These are phyloP conservation scores for Penicillium salamii DNA, from an alignment of 495 filamentous ascomycete species.

Conservation along the genomic window DNA sequence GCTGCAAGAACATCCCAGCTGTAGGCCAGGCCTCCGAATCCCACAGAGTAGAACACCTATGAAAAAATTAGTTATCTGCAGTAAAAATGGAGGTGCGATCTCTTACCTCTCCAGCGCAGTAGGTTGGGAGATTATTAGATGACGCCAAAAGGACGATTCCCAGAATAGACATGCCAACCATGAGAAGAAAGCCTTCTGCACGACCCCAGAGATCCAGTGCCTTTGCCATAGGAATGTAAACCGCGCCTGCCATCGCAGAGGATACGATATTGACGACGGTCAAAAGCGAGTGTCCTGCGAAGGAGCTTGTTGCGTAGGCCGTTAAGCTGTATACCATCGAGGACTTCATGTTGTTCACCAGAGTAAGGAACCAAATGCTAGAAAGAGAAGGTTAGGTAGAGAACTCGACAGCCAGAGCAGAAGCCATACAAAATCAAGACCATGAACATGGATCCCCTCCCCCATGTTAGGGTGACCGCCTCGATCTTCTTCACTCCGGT, in stretches of 20 bases:
- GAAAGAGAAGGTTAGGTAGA: not conserved
- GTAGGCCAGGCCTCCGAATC: conserved; percentile 51
- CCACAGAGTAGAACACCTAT: conserved; percentile 43
- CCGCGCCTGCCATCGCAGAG: conserved; percentile 31
- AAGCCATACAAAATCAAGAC: conserved; percentile 11
- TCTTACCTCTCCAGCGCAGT: conserved; percentile 41
- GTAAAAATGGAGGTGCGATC: not conserved
- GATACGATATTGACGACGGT: conserved; percentile 54
- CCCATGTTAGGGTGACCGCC: conserved; percentile 19
- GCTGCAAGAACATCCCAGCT: conserved; percentile 52
- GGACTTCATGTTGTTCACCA: conserved; percentile 38
- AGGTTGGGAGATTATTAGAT: conserved; percentile 43
- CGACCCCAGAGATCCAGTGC: conserved; percentile 63
- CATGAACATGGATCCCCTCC: conserved; percentile 4
- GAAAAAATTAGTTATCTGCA: not conserved
- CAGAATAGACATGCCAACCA: conserved; percentile 31
- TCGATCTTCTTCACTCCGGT: conserved; percentile 20
- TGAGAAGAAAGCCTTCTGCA: conserved; percentile 47
- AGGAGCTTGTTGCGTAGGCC: conserved; percentile 41
- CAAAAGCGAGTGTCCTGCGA: conserved; percentile 54
- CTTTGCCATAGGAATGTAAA: conserved; percentile 58
- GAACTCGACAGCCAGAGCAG: not conserved
- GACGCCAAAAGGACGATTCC: conserved; percentile 45
- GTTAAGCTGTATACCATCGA: conserved; percentile 23
- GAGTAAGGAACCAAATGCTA: conserved; percentile 44